phyloP scores from a whole-genome alignment of 805 yeast genomes.

The Yarrowia bubula region DNA sequence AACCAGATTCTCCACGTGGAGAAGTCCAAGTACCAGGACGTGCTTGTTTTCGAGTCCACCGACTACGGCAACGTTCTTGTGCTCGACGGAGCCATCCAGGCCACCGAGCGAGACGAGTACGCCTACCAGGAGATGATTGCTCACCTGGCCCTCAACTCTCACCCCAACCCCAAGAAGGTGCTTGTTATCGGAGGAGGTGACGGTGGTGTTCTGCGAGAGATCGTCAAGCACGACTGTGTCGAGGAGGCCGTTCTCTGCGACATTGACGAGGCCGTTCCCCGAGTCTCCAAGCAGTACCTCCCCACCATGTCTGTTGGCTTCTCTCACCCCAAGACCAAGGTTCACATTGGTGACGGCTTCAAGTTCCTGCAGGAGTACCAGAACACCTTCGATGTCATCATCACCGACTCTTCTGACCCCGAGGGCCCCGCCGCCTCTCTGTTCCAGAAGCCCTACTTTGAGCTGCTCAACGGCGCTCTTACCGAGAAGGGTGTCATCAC shows the following conservation, averaged over 20 bases:
- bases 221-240: slow-evolving; percentile 81
- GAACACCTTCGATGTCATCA: slow-evolving; percentile 88
- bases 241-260: slow-evolving; percentile 92
- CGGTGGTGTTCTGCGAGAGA: slow-evolving; percentile 95
- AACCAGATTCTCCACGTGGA: slow-evolving; percentile 63
- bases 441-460: slow-evolving; percentile 89
- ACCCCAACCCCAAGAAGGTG: slow-evolving; percentile 91
- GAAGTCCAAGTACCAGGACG: slow-evolving; percentile 74
- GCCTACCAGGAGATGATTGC: slow-evolving; percentile 95
- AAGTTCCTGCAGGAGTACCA: slow-evolving; percentile 82
- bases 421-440: slow-evolving; percentile 96
- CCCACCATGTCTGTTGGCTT: slow-evolving; percentile 86
- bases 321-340: slow-evolving; percentile 83
- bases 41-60: slow-evolving; percentile 85
- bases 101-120: slow-evolving; percentile 95
- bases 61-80: slow-evolving; percentile 95
- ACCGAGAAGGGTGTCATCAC: slow-evolving; percentile 88
- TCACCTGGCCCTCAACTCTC: slow-evolving; percentile 87
- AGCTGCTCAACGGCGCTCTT: slow-evolving; percentile 79
- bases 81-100: slow-evolving; percentile 92
- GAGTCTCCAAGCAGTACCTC: slow-evolving; percentile 78
- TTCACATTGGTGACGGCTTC: slow-evolving; percentile 96
- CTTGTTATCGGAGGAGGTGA: slow-evolving; percentile 98
- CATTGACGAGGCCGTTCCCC: slow-evolving; percentile 90
- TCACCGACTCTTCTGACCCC: slow-evolving; percentile 97